Evolutionary conservation across 345 rosid genomes (phyloP).

Genomic region (Dimocarpus longan): DNA sequence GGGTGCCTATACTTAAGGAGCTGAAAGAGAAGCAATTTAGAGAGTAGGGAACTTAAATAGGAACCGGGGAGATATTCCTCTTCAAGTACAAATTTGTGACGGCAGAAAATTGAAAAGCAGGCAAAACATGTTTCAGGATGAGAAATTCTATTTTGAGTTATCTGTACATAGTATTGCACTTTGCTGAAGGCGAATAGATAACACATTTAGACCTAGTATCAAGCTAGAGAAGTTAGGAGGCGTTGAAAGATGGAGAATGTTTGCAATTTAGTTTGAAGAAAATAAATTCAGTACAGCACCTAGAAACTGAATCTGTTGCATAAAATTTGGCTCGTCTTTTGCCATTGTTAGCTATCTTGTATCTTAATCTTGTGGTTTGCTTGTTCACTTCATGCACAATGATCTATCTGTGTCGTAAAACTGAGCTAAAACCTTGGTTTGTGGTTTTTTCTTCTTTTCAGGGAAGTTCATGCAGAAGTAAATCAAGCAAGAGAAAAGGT

Average conservation of each 20-base stretch:
- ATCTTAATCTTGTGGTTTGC: background rate
- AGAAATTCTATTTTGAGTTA: background rate
- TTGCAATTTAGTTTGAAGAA: background rate
- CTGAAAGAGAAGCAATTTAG: background rate
- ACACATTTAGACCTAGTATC: background rate
- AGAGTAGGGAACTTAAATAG: background rate
- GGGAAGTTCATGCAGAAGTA: conserved; percentile 93
- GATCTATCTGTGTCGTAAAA: background rate
- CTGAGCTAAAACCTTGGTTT: background rate
- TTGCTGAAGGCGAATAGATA: background rate
- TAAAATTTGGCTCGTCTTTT: background rate
- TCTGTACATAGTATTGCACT: background rate
- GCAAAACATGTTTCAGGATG: background rate
- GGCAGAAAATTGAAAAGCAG: background rate
- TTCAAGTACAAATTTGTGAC: background rate
- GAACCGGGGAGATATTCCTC: background rate
- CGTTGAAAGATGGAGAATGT: background rate
- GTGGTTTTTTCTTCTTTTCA: conserved; percentile 26
- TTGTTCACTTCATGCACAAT: background rate
- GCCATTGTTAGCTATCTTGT: background rate
- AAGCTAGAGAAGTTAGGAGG: background rate
- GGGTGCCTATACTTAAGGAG: background rate
- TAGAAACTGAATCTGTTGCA: background rate
- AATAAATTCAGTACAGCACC: background rate
- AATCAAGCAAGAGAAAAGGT: conserved; percentile 80